phyloP scores from a whole-genome alignment of 805 yeast genomes.

The Saccharomycopsis selenospora region DNA sequence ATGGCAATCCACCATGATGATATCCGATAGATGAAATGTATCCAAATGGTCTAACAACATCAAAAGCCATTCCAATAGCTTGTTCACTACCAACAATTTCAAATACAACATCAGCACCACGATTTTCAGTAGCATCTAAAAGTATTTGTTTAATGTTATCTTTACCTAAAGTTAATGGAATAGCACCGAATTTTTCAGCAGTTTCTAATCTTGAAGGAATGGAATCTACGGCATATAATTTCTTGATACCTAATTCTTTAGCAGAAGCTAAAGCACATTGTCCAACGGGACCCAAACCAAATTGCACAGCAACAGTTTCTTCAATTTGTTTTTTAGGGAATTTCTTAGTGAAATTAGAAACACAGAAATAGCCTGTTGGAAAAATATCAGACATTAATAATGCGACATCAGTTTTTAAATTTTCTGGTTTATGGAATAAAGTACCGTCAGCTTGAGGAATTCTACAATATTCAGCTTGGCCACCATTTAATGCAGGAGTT shows the following conservation, averaged over 20 bases:
- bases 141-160: slow-evolving; percentile 33
- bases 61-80: slow-evolving; percentile 46
- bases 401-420: slow-evolving; percentile 37
- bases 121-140: slow-evolving; percentile 33
- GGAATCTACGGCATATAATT: slow-evolving; percentile 42
- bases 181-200: slow-evolving; percentile 44
- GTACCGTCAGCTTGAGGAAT: slow-evolving; percentile 52
- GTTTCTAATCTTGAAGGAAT: slow-evolving; percentile 40
- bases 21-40: slow-evolving; percentile 53
- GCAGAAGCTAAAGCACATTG: slow-evolving; percentile 43
- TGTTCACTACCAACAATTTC: slow-evolving; percentile 53
- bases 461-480: slow-evolving; percentile 54
- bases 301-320: slow-evolving; percentile 38
- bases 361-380: slow-evolving; percentile 57
- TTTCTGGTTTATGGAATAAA: slow-evolving; percentile 37
- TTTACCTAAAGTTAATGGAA: slow-evolving; percentile 38
- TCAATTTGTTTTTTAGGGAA: slow-evolving; percentile 30
- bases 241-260: slow-evolving; percentile 37
- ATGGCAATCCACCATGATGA: slow-evolving; percentile 51
- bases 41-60: slow-evolving; percentile 50
- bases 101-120: slow-evolving; percentile 54
- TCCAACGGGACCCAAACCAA: slow-evolving; percentile 60
- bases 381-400: slow-evolving; percentile 59
- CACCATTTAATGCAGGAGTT: slow-evolving; percentile 49
- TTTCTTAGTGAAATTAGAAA: slow-evolving; percentile 40